These are phyloP conservation scores for Metschnikowia amazonensis DNA, from an alignment of 805 yeast species.

Conservation along the genomic window DNA sequence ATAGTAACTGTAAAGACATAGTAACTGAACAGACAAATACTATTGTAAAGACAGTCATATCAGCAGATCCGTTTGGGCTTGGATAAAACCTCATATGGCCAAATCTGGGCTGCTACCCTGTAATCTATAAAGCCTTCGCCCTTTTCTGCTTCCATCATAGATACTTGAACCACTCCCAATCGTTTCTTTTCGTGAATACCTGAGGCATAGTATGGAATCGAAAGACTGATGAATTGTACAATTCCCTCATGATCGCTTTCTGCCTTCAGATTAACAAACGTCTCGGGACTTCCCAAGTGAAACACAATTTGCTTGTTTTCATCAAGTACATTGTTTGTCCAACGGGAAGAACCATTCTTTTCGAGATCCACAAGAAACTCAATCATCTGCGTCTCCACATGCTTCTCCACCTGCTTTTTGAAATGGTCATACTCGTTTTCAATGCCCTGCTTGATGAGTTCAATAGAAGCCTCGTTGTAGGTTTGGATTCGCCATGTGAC, in stretches of 20 bases:
- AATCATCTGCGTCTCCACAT: conserved; percentile 25
- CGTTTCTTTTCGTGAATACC: conserved; percentile 21
- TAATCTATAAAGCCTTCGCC: conserved; percentile 6
- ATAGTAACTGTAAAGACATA: no score
- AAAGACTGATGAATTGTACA: conserved; percentile 29
- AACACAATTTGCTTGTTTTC: conserved; percentile 31
- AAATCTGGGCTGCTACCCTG: conserved; percentile 11
- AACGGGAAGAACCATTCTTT: conserved; percentile 2
- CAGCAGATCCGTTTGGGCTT: conserved; percentile 6
- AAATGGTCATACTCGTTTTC: conserved; percentile 38
- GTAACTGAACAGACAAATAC: no score
- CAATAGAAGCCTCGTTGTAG: conserved; percentile 33
- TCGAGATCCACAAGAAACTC: conserved; percentile 23
- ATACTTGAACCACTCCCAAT: conserved; percentile 32
- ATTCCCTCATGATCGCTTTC: conserved; percentile 10
- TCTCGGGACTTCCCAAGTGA: conserved; percentile 18
- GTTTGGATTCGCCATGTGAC: conserved; percentile 15
- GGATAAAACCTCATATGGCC: conserved; percentile 13
- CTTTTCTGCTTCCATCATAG: conserved; percentile 23
- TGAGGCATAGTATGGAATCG: conserved; percentile 29
- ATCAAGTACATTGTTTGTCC: conserved; percentile 23
- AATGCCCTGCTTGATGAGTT: conserved; percentile 31
- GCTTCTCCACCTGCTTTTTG: conserved; percentile 25
- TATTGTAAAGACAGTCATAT: no score
- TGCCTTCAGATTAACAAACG: conserved; percentile 20